Base-by-base conservation (phyloP, 1,284 basidiomycete species). In the Ustilago trichophora region DNA sequence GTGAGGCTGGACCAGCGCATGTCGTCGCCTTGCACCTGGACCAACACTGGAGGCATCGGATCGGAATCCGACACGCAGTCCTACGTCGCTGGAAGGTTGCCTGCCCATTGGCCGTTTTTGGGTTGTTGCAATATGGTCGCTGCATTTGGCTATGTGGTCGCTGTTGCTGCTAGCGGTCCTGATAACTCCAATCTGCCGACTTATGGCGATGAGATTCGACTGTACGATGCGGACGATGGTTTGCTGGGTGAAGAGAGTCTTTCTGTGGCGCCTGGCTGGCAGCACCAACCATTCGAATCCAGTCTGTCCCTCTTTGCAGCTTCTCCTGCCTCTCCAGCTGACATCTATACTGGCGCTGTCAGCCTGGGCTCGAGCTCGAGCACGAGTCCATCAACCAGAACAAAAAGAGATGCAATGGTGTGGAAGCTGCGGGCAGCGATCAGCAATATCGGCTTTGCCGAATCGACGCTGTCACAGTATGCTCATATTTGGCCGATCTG, bases 61-160 rank as follows among this genome's bases (percentile, higher is more conserved):
- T n/a, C n/a, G n/a, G 13, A 13, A 21, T 16, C 34, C 3, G 25
- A 36, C 5, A 22, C 34, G 12, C 34, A 47, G 26, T 2, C 3
- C 1, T 21, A 47, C n/a, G 24, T 27, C 11, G 18, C 34, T 15
- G 6, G 12, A 36, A 22, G 26, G 26, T 22, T 54, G n/a, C 45
- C 45, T 26, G 40, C 38, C 4, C 53, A 56, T 19, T 56, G 45
- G 45, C 53, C 53, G 3, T 56, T 56, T 24, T 27, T 56, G 7
- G 46, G 38, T 11, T 56, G 53, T 25, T 56, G 53, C 45, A 47
- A 47, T 16, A 41, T 56, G 45, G 45, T 56, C 13, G 53, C 53
- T 12, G 44, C 53, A 2, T 56, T 48, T 19, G 53, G 53, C 8
- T 56, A 56, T 11, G 53, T 47, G 10, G 53, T 56, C 2, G 53